These are phyloP conservation scores for Gremmenia infestans DNA, from an alignment of 2,329 filamentous ascomycete genomes.

Conservation along the genomic window DNA sequence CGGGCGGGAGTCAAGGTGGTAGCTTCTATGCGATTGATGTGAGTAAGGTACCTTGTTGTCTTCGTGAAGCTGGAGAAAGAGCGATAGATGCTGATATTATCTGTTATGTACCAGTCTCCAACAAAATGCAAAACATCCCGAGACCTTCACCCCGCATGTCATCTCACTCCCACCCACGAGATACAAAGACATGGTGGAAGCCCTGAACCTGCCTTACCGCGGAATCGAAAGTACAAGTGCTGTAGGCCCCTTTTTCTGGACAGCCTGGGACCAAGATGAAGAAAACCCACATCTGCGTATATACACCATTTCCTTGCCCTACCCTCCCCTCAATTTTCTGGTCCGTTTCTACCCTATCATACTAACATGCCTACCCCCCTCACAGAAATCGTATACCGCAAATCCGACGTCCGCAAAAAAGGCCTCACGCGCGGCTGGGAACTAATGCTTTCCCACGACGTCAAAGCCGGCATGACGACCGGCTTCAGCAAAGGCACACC, in stretches of 20 bases:
- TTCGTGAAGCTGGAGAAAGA: not conserved
- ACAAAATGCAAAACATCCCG: conserved; percentile 44
- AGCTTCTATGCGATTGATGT: conserved; percentile 19
- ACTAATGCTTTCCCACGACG: conserved; percentile 55
- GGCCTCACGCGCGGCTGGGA: conserved; percentile 61
- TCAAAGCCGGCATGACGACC: conserved; percentile 50
- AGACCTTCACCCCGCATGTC: conserved; percentile 53
- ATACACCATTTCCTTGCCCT: no score
- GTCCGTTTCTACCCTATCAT: no score
- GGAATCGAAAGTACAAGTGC: conserved; percentile 54
- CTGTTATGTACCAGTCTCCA: conserved; percentile 15
- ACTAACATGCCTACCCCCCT: not conserved
- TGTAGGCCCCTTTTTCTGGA: conserved; percentile 62
- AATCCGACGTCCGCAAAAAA: conserved; percentile 62
- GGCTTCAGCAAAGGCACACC: conserved; percentile 58
- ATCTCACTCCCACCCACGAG: conserved; percentile 47
- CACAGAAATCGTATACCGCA: conserved; percentile 56
- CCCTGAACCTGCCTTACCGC: conserved; percentile 48
- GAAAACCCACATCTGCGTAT: conserved; percentile 52
- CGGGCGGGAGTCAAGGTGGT: not conserved
- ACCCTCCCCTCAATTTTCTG: no score
- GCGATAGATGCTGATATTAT: not conserved
- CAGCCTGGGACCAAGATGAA: conserved; percentile 49
- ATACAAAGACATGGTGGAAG: conserved; percentile 53
- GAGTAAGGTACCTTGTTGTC: conserved; percentile 2